phyloP scores from a whole-genome alignment of 768 basidiomycete genomes.

The Mycena chlorophos region DNA sequence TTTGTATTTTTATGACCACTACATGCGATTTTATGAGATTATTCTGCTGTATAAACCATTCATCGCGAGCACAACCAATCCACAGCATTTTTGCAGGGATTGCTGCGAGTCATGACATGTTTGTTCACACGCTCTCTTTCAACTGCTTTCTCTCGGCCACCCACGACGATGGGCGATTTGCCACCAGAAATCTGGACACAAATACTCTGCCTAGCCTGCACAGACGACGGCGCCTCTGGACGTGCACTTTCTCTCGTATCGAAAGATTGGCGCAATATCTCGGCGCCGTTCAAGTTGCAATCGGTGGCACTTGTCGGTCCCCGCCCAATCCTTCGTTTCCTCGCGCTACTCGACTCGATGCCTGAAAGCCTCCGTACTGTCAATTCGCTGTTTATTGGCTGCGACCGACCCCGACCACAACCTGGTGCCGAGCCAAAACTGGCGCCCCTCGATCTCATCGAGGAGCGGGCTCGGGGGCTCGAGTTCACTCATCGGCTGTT shows the following conservation, averaged over 20 bases:
- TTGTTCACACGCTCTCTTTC: too few species aligned
- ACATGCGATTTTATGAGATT: not conserved
- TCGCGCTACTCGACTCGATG: constrained; percentile 12
- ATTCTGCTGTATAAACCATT: too few species aligned
- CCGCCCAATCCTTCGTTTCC: constrained; percentile 26
- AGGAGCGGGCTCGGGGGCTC: constrained; percentile 13
- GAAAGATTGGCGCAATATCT: constrained; percentile 27
- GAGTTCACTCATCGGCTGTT: constrained; percentile 14
- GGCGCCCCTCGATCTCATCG: constrained; percentile 8
- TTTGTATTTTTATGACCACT: not conserved
- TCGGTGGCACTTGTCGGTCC: constrained; percentile 29
- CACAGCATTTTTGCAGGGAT: not conserved
- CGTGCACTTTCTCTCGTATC: constrained; percentile 32
- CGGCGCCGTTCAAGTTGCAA: constrained; percentile 28
- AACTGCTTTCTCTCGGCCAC: not conserved
- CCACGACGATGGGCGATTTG: not conserved
- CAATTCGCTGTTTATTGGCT: constrained; percentile 20
- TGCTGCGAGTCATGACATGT: too few species aligned
- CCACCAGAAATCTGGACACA: constrained; percentile 31
- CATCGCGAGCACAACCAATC: too few species aligned
- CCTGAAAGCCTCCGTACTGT: constrained; percentile 11
- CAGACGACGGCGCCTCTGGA: constrained; percentile 30
- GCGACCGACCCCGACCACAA: constrained; percentile 4
- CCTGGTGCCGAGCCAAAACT: not conserved
- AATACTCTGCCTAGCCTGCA: constrained; percentile 32